Evolutionary conservation across 768 basidiomycete genomes (phyloP).

Genomic region (Leccinum variicolor): DNA sequence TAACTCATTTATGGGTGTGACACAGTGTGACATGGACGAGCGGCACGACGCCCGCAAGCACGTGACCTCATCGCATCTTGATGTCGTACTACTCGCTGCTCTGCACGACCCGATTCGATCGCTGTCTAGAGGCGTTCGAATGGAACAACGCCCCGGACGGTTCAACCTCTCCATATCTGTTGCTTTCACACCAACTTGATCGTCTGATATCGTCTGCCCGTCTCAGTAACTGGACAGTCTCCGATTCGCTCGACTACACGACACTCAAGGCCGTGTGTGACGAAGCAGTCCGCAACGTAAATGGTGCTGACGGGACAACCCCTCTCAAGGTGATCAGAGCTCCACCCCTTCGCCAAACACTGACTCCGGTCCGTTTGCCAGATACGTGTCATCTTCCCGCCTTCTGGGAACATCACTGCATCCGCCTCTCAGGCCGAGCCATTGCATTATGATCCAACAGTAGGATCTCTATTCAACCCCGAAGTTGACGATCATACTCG

Average conservation of each 20-base stretch:
- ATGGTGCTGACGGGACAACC: neutral
- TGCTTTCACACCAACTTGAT: conserved; percentile 58
- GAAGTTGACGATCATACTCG: conserved; percentile 22
- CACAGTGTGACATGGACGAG: conserved; percentile 13
- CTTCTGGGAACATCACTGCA: conserved; percentile 38
- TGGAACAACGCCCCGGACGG: conserved; percentile 60
- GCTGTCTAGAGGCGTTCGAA: conserved; percentile 35
- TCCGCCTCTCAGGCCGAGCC: conserved; percentile 31
- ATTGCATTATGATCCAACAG: conserved; percentile 40
- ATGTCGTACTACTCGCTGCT: conserved; percentile 36
- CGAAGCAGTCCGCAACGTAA: conserved; percentile 35
- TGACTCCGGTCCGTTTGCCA: conserved; percentile 21
- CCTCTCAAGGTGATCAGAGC: conserved; percentile 24
- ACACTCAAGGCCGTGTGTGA: conserved; percentile 45
- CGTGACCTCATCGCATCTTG: neutral
- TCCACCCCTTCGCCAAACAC: neutral
- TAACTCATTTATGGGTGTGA: conserved; percentile 22
- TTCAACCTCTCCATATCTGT: conserved; percentile 56
- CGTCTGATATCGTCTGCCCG: conserved; percentile 52
- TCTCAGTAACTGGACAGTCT: conserved; percentile 48
- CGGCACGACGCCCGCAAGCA: neutral
- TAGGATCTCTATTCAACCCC: conserved; percentile 35
- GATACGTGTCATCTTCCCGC: conserved; percentile 51
- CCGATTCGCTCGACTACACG: conserved; percentile 34
- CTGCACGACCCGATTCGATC: conserved; percentile 61